Percentiles rank a stretch among this genome's conserved stretches.
Conservation (phyloP, 768 basidiomycete species). For the Lentinula raphanica region DNA sequence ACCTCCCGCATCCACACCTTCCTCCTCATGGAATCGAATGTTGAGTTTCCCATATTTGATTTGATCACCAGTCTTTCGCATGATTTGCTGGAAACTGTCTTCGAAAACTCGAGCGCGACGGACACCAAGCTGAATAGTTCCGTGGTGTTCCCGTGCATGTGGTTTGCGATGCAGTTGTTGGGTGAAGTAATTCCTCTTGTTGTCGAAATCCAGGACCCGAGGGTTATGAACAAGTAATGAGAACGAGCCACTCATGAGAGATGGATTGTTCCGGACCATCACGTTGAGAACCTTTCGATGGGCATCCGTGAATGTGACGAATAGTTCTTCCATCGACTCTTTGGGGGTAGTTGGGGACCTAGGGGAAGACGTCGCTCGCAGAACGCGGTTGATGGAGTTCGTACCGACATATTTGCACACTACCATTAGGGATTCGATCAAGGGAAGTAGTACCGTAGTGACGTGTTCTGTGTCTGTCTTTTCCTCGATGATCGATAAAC, state of each 20-base stretch:
- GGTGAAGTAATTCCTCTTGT: slow-evolving; percentile 95
- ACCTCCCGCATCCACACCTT: slow-evolving; percentile 97
- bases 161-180: slow-evolving; percentile 87
- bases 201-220: slow-evolving; percentile 96
- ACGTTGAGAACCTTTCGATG: slow-evolving; percentile 93
- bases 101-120: slow-evolving; percentile 92
- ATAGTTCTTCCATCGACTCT: slow-evolving; percentile 85
- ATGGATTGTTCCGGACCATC: slow-evolving; percentile 98
- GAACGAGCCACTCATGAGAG: slow-evolving; percentile 97
- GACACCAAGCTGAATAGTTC: slow-evolving; percentile 83
- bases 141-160: slow-evolving; percentile 72
- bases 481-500: slow-evolving; percentile 77
- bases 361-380: slow-evolving; percentile 67
- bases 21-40: slow-evolving; percentile 93
- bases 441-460: slow-evolving; percentile 85
- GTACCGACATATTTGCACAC: slow-evolving; percentile 92
- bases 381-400: slow-evolving; percentile 46
- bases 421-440: slow-evolving; percentile 97
- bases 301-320: slow-evolving; percentile 87
- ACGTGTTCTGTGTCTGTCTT: slow-evolving; percentile 79
- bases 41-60: slow-evolving; percentile 98
- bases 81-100: slow-evolving; percentile 91
- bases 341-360: slow-evolving; percentile 60
- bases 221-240: slow-evolving; percentile 94
- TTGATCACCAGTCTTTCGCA: slow-evolving; percentile 87